Evolutionary conservation across 768 basidiomycete species (phyloP), one percentile per base, ranked within the genome.

Genomic region (Boletus edulis): DNA sequence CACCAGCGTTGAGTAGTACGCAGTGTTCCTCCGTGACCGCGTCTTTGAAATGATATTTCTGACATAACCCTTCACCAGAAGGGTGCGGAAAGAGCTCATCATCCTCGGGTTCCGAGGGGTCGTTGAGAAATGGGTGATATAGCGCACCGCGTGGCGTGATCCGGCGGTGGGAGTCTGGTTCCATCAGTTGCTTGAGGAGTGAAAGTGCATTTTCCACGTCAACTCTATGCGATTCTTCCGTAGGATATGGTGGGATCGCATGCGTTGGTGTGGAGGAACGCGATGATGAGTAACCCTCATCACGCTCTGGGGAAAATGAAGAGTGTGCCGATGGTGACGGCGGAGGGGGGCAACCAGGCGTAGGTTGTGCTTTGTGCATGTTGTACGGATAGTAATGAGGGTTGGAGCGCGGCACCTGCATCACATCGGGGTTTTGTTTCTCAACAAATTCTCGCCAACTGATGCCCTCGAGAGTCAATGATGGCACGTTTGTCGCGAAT

Each of bases 401-500:
- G 55, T 86, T 79, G 3, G 78, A 77, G 58, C 74, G 72, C 42
- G 72, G 75, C 1, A 84, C 81, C 20, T 76, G 75, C 52, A 78
- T 76, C 35, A 91, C 70, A 20, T 80, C 76, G 6, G 92, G 94
- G 62, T 97, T 96, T 54, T 89, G 83, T 46, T 73, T 79, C 63
- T 85, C 80, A 48, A 96, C 86, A 56, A 98, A 85, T 18, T 84
- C 79, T 32, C 76, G 74, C 84, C 96, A 90, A 40, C 83, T 69
- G 11, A 81, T 80, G 29, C 89, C 88, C 1, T 87, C 79, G 47
- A 77, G 72, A 8, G 83, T 78, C 15, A 97, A 73, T 15, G 85
- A 81, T 5, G 95, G 93, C 0, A 99, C 79, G 63, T 98, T 99
- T n/a, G 91, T 89, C 11, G 86, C 76, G 60, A 98, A 90, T 3